These are phyloP conservation scores for Lichina pygmaea DNA, from an alignment of 495 filamentous ascomycete genomes.

Conservation along the genomic window DNA sequence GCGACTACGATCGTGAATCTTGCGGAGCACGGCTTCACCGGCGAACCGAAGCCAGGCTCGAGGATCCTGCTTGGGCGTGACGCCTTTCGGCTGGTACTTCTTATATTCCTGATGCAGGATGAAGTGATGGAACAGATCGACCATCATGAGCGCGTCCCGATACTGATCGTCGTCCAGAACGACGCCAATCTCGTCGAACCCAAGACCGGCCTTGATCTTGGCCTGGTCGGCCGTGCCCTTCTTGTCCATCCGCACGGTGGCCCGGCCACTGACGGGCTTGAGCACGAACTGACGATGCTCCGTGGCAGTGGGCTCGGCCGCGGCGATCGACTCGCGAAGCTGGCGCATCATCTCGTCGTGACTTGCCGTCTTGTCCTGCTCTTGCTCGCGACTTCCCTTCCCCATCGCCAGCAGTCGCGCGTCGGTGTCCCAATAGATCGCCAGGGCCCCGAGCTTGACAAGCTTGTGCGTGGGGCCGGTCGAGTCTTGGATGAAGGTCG, in stretches of 20 bases:
- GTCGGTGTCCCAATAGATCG: constrained; percentile 96
- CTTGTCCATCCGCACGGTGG: constrained; percentile 82
- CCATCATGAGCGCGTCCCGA: constrained; percentile 86
- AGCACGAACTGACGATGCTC: constrained; percentile 69
- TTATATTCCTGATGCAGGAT: constrained; percentile 95
- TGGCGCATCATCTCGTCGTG: constrained; percentile 51
- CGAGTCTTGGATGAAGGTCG: constrained; percentile 77
- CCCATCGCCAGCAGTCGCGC: constrained; percentile 55
- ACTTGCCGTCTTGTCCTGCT: constrained; percentile 13
- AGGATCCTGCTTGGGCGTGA: constrained; percentile 67
- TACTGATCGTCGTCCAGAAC: constrained; percentile 93
- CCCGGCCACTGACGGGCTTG: constrained; percentile 78
- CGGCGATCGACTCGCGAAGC: constrained; percentile 51
- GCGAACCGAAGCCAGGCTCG: constrained; percentile 80
- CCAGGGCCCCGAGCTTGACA: constrained; percentile 60
- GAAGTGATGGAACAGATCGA: constrained; percentile 95
- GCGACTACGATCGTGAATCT: constrained; percentile 78
- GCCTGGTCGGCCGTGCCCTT: constrained; percentile 53
- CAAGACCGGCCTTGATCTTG: constrained; percentile 66
- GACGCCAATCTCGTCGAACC: constrained; percentile 90
- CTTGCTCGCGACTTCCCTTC: constrained; percentile 34
- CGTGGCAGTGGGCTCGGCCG: constrained; percentile 22
- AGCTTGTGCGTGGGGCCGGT: constrained; percentile 69
- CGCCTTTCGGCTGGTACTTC: constrained; percentile 64
- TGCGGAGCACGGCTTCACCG: constrained; percentile 59